These are phyloP conservation scores for Amanita inopinata DNA, from an alignment of 768 basidiomycete genomes.

Conservation along the genomic window DNA sequence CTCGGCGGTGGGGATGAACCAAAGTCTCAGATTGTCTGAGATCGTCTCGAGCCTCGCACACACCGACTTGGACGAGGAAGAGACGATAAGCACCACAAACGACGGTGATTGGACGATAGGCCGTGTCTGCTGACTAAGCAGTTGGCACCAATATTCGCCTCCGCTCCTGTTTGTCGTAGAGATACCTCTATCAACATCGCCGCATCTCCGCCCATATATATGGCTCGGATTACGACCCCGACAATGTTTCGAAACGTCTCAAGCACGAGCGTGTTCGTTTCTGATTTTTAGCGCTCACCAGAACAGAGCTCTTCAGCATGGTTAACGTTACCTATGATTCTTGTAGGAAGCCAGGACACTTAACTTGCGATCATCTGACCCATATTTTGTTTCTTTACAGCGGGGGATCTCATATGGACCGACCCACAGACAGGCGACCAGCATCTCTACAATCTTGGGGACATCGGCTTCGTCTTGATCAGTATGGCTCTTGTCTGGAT, in stretches of 20 bases:
- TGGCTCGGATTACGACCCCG: not conserved
- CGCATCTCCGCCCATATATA: not conserved
- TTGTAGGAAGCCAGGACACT: constrained; percentile 1
- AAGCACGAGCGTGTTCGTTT: too few relatives aligned
- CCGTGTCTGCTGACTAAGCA: not conserved
- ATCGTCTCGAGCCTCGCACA: not conserved
- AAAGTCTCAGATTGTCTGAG: not conserved
- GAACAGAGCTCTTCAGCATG: not conserved
- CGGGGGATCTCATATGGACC: constrained; percentile 25
- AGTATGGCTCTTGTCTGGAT: constrained; percentile 77
- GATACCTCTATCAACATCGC: not conserved
- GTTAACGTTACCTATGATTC: constrained; percentile 5
- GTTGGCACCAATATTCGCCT: not conserved
- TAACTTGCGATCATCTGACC: too few relatives aligned
- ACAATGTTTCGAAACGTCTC: too few relatives aligned
- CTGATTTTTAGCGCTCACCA: not conserved
- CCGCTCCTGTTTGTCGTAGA: not conserved
- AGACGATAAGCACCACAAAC: not conserved
- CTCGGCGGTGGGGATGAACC: too few relatives aligned
- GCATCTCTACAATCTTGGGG: constrained; percentile 36
- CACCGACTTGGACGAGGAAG: not conserved
- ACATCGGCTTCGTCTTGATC: constrained; percentile 49
- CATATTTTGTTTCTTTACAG: constrained; percentile 16
- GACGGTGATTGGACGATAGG: constrained; percentile 9
- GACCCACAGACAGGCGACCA: constrained; percentile 19